phyloP scores from a whole-genome alignment of 2,329 filamentous ascomycete species.

The Alternaria gansuensis region DNA sequence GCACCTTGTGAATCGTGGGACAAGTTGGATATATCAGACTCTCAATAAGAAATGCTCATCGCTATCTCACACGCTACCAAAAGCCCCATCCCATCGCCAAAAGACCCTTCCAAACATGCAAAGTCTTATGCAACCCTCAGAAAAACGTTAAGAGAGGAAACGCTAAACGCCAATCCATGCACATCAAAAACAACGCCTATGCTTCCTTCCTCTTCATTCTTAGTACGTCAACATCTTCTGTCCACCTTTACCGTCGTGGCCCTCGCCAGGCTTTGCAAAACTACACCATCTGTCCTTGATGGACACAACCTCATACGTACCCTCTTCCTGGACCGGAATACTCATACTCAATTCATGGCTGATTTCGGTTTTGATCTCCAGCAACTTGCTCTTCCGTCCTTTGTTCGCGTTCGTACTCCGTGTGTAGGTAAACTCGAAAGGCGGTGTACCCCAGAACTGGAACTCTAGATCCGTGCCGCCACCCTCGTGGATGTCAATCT shows the following conservation, averaged over 20 bases:
- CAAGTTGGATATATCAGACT: conserved; percentile 2
- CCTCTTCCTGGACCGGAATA: conserved; percentile 88
- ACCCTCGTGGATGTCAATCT: conserved; percentile 95
- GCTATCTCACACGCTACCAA: conserved; percentile 5
- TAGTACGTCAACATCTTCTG: conserved; percentile 54
- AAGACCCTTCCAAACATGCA: conserved; percentile 2
- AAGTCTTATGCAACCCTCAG: background rate
- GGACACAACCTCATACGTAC: conserved; percentile 94
- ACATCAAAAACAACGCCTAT: conserved; percentile 1
- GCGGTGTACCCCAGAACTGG: conserved; percentile 93
- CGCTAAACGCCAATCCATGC: conserved; percentile 12
- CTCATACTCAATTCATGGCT: conserved; percentile 83
- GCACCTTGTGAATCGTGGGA: background rate
- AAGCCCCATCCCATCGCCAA: background rate
- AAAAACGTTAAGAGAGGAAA: conserved; percentile 1
- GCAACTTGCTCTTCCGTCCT: conserved; percentile 68
- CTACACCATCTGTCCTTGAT: conserved; percentile 95
- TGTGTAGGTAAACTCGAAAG: conserved; percentile 98
- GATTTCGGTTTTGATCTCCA: conserved; percentile 90
- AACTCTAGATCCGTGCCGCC: conserved; percentile 93
- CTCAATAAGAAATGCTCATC: conserved; percentile 1
- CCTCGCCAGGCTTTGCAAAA: conserved; percentile 75
- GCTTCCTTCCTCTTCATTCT: conserved; percentile 1
- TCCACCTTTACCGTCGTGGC: conserved; percentile 43
- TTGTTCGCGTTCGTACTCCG: conserved; percentile 83